A percentile compares a stretch with the other conserved stretches of the same genome.
Conservation (phyloP, 371 early-diverging fungal genomes). For the Massospora cicadina region DNA sequence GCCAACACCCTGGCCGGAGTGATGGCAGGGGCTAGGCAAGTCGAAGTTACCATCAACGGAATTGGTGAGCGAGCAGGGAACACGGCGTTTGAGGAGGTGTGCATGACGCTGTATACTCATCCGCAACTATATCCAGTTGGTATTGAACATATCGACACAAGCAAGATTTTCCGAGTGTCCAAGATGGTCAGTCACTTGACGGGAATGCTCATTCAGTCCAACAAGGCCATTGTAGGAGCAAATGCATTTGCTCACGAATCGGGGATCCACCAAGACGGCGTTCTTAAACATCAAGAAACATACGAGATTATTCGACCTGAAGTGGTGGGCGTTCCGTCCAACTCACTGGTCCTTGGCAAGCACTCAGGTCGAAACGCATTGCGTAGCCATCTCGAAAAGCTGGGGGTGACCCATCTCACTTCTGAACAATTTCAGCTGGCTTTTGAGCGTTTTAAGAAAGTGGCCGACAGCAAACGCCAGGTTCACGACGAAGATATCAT, state of each 20-base stretch:
- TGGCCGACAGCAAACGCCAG: conserved; percentile 82
- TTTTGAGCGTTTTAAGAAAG: conserved; percentile 71
- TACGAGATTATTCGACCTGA: conserved; percentile 92
- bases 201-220: conserved; percentile 88
- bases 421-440: conserved; percentile 51
- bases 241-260: conserved; percentile 96
- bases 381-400: conserved; percentile 52
- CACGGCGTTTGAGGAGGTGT: conserved; percentile 86
- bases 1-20: conserved; percentile 89
- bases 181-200: conserved; percentile 70
- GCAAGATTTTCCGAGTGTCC: conserved; percentile 67
- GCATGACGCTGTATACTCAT: conserved; percentile 86
- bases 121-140: conserved; percentile 65
- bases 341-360: conserved; percentile 79
- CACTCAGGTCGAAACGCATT: conserved; percentile 92
- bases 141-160: conserved; percentile 64
- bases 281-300: conserved; percentile 81
- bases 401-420: conserved; percentile 50
- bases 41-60: conserved; percentile 93
- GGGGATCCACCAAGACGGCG: conserved; percentile 95
- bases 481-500: conserved; percentile 77
- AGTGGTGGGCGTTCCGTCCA: conserved; percentile 69
- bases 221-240: conserved; percentile 94
- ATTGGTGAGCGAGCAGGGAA: conserved; percentile 95
- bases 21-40: conserved; percentile 79